A percentile compares a stretch with the other conserved stretches of the same genome.
phyloP scores from a whole-genome alignment of 441 rosid genomes.

The Pelargonium cotyledonis region DNA sequence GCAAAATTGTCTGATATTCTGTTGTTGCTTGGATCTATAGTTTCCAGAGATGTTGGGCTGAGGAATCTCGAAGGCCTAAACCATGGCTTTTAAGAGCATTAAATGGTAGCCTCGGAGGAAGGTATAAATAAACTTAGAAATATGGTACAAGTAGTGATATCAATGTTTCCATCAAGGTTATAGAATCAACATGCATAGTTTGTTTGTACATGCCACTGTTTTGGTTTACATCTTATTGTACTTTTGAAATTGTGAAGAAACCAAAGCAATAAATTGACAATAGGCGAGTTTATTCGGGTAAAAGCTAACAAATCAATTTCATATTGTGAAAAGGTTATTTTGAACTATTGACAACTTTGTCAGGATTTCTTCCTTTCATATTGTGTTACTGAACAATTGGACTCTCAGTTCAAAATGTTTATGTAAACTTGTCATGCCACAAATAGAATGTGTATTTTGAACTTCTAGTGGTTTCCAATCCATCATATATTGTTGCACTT shows the following conservation, averaged over 20 bases:
- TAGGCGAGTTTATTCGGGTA: background rate
- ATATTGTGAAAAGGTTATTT: too few species aligned
- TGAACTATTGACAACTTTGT: too few species aligned
- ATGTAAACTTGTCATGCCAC: too few species aligned
- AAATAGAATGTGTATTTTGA: too few species aligned
- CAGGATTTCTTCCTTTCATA: too few species aligned
- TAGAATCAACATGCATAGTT: background rate
- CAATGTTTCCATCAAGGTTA: background rate
- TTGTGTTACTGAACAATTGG: too few species aligned
- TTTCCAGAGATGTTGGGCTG: conserved; percentile 81
- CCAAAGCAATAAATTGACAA: background rate
- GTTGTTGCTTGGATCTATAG: conserved; percentile 31
- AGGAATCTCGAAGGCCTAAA: conserved; percentile 64
- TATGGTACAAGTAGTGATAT: conserved; percentile 1
- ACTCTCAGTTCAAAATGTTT: too few species aligned
- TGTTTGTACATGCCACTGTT: background rate
- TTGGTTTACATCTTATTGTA: background rate
- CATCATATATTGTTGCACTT: background rate
- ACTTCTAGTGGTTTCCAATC: too few species aligned
- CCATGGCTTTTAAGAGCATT: conserved; percentile 96
- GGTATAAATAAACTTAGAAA: conserved; percentile 35
- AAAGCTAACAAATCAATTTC: background rate
- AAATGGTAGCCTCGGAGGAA: conserved; percentile 79
- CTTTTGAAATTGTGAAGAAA: background rate
- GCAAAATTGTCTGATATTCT: conserved; percentile 22